A percentile compares a stretch with the other conserved stretches of the same genome.
Evolutionary conservation across 345 rosid species (phyloP).

Genomic region (Melaleuca alternifolia): DNA sequence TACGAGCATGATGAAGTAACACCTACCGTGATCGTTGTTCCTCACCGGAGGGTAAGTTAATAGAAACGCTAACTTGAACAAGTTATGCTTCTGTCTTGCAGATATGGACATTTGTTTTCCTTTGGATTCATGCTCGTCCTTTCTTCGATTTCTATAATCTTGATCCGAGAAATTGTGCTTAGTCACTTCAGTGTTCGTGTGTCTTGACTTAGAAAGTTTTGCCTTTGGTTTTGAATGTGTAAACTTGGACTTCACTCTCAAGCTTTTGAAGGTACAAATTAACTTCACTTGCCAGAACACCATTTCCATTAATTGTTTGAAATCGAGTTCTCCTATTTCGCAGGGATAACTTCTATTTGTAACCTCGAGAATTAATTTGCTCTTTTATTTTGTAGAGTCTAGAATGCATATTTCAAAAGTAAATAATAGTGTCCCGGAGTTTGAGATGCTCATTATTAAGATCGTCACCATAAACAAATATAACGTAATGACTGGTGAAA

Average conservation of each 20-base stretch:
- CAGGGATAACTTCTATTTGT: too few species aligned
- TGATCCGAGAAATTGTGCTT: neutral
- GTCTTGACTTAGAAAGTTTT: neutral
- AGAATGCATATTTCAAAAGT: neutral
- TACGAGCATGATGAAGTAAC: constrained; percentile 4
- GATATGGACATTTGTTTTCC: neutral
- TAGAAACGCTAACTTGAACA: neutral
- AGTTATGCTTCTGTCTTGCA: neutral
- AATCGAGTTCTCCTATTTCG: neutral
- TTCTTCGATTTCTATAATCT: neutral
- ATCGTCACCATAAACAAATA: neutral
- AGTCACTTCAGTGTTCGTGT: neutral
- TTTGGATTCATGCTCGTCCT: neutral
- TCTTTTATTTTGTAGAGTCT: neutral
- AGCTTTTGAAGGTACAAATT: neutral
- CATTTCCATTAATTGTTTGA: neutral
- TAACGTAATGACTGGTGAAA: neutral
- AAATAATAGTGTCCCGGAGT: neutral
- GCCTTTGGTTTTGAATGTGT: neutral
- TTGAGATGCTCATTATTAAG: neutral
- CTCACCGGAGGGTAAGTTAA: constrained; percentile 19
- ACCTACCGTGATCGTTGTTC: constrained; percentile 24
- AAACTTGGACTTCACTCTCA: neutral
- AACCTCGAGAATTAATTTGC: too few species aligned
- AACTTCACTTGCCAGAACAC: neutral